phyloP scores from a whole-genome alignment of 225 moss, liverwort and hornwort genomes.

The Sphagnum contortum region DNA sequence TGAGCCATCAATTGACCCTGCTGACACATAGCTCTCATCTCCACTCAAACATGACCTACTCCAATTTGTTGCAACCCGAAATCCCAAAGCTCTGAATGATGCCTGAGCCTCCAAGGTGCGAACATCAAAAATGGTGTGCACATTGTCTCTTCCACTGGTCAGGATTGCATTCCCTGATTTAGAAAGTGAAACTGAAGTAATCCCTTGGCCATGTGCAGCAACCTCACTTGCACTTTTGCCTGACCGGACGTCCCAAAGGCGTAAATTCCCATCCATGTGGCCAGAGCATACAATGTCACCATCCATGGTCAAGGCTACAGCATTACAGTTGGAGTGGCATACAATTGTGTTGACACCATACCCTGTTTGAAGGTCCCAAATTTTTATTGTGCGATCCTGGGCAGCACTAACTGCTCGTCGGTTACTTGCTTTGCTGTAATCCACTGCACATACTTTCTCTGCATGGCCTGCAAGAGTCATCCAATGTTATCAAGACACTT shows the following conservation, averaged over 20 bases:
- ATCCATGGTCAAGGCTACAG: slow-evolving; percentile 65
- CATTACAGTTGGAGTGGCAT: slow-evolving; percentile 84
- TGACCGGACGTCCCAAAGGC: slow-evolving; percentile 76
- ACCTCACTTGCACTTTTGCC: slow-evolving; percentile 82
- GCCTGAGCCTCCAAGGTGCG: slow-evolving; percentile 72
- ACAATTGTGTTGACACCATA: slow-evolving; percentile 74
- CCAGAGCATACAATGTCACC: slow-evolving; percentile 78
- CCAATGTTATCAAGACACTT: neutral
- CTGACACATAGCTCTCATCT: slow-evolving; percentile 70
- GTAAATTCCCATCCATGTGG: slow-evolving; percentile 82
- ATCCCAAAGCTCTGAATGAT: slow-evolving; percentile 56
- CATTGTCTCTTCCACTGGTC: slow-evolving; percentile 79
- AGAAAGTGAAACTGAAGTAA: slow-evolving; percentile 79
- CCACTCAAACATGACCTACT: slow-evolving; percentile 73
- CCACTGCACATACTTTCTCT: slow-evolving; percentile 74
- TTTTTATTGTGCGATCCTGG: slow-evolving; percentile 73
- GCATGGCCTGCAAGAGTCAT: slow-evolving; percentile 41
- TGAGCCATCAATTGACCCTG: slow-evolving; percentile 68
- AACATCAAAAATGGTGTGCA: slow-evolving; percentile 78
- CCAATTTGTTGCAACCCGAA: slow-evolving; percentile 77
- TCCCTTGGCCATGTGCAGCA: slow-evolving; percentile 75
- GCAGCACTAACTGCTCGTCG: slow-evolving; percentile 78
- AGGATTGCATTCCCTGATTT: slow-evolving; percentile 56
- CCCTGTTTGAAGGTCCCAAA: slow-evolving; percentile 76
- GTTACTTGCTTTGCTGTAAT: slow-evolving; percentile 55